A percentile compares a stretch with the other conserved stretches of the same genome.
Conservation (phyloP, 1,139 yeast genomes). For the Scheffersomyces titani region DNA sequence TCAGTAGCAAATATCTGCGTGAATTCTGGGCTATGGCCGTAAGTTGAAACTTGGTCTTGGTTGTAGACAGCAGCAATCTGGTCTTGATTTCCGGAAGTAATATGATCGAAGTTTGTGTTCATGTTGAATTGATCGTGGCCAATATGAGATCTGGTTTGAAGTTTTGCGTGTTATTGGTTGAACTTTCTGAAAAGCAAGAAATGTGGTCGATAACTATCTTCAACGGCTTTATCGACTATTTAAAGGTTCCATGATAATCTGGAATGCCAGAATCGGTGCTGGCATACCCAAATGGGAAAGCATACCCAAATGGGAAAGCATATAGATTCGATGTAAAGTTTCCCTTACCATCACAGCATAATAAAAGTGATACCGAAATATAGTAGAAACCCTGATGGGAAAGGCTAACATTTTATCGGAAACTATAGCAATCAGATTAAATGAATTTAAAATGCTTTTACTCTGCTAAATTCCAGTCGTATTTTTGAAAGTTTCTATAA, state of each 20-base stretch:
- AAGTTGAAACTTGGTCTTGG: neutral
- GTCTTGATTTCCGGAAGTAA: neutral
- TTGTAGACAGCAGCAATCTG: neutral
- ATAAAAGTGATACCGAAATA: neutral
- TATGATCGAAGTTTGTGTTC: neutral
- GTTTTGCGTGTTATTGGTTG: neutral
- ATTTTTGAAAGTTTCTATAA: neutral
- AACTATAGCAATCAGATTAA: neutral
- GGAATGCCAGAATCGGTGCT: neutral
- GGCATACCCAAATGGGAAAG: neutral
- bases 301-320: neutral
- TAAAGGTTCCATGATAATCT: neutral
- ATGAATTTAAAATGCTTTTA: neutral
- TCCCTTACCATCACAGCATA: neutral
- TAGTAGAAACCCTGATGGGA: neutral
- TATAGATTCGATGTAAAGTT: neutral
- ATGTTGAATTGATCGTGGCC: neutral
- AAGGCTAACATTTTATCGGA: neutral
- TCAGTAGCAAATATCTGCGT: neutral
- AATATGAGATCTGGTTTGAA: neutral
- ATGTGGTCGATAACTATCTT: neutral
- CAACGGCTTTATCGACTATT: neutral
- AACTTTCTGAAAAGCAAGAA: neutral
- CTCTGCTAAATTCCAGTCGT: neutral
- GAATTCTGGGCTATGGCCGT: neutral